Conservation (phyloP, 1,284 basidiomycete species). For the Paramarasmius palmivorus region DNA sequence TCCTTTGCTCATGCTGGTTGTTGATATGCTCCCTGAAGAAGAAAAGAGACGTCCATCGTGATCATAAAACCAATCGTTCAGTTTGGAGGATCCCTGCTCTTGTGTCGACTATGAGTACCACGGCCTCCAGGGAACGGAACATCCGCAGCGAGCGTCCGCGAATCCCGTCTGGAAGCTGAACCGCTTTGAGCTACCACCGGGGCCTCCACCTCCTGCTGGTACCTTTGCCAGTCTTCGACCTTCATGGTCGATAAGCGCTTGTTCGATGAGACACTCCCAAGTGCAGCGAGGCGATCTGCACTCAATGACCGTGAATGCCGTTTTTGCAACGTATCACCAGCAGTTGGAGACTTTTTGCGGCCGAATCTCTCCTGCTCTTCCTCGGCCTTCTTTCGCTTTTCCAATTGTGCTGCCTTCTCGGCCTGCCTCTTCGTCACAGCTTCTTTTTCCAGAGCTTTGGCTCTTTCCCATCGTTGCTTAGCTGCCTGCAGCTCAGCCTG, state of each 20-base stretch:
- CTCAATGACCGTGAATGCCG: slow-evolving; percentile 56
- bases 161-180: slow-evolving; percentile 33
- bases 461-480: slow-evolving; percentile 74
- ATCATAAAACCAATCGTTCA: slow-evolving; percentile 13
- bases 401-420: slow-evolving; percentile 62
- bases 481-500: slow-evolving; percentile 68
- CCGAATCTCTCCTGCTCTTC: slow-evolving; percentile 36
- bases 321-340: slow-evolving; percentile 28
- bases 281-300: slow-evolving; percentile 54
- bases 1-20: not conserved
- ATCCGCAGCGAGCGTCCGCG: slow-evolving; percentile 25
- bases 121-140: slow-evolving; percentile 49
- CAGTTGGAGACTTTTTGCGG: slow-evolving; percentile 24
- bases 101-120: slow-evolving; percentile 23
- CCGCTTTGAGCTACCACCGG: slow-evolving; percentile 22
- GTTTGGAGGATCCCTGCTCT: slow-evolving; percentile 30
- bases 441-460: slow-evolving; percentile 67
- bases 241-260: slow-evolving; percentile 72
- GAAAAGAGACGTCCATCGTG: slow-evolving; percentile 4
- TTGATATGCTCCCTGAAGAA: not conserved
- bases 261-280: slow-evolving; percentile 41
- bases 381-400: slow-evolving; percentile 46
- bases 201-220: slow-evolving; percentile 55
- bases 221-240: slow-evolving; percentile 80
- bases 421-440: slow-evolving; percentile 68